Percentiles rank a stretch among this genome's conserved stretches.
Conservation (phyloP, 202 grass and related monocot species). For the Carex sylvatica region DNA sequence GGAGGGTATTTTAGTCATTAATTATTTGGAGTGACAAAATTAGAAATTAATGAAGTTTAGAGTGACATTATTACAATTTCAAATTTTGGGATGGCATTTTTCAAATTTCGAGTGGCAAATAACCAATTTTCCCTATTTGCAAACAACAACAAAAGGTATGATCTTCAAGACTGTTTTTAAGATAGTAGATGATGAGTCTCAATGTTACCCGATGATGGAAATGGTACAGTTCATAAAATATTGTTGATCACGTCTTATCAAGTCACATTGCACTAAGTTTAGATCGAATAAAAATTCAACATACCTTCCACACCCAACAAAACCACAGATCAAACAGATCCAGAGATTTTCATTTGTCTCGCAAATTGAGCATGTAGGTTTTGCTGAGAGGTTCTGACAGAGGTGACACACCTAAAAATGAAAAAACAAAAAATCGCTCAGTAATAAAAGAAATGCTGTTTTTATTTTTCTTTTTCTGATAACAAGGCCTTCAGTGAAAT, state of each 20-base stretch:
- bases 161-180: not conserved
- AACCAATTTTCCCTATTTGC: not conserved
- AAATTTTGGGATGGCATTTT: too few relatives aligned
- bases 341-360: slow-evolving; percentile 82
- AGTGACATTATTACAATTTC: too few relatives aligned
- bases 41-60: too few relatives aligned
- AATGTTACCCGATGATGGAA: not conserved
- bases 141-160: not conserved
- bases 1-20: too few relatives aligned
- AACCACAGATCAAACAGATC: slow-evolving; percentile 97
- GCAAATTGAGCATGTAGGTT: slow-evolving; percentile 93
- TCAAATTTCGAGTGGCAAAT: too few relatives aligned
- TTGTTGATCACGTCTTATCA: not conserved
- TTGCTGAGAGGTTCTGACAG: slow-evolving; percentile 71
- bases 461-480: too few relatives aligned
- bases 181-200: not conserved
- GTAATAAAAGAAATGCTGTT: not conserved
- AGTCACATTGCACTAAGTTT: not conserved
- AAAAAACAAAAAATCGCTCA: not conserved
- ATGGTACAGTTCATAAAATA: not conserved
- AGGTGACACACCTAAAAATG: slow-evolving; percentile 85
- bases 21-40: too few relatives aligned
- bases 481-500: not conserved
- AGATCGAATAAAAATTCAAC: not conserved
- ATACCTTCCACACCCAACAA: slow-evolving; percentile 98